phyloP scores from a whole-genome alignment of 2,329 filamentous ascomycete genomes.

The Huntiella savannae region DNA sequence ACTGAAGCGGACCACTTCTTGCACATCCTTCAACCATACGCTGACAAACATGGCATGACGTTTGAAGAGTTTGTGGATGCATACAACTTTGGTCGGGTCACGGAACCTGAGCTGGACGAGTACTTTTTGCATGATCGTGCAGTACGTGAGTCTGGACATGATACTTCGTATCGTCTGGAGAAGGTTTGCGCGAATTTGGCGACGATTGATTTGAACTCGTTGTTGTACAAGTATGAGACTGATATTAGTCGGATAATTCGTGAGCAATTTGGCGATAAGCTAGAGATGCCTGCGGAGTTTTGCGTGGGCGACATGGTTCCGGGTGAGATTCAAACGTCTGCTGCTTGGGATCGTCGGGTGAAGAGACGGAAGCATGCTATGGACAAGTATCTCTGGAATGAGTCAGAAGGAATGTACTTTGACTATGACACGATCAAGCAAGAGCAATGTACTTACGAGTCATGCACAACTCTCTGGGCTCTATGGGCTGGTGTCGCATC shows the following conservation, averaged over 20 bases:
- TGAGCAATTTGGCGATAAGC: conserved; percentile 61
- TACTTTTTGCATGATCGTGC: conserved; percentile 95
- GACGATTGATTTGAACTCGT: conserved; percentile 84
- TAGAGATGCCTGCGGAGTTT: conserved; percentile 70
- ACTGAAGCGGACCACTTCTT: conserved; percentile 76
- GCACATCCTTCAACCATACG: conserved; percentile 65
- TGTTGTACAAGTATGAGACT: conserved; percentile 91
- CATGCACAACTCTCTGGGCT: conserved; percentile 87
- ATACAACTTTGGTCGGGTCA: conserved; percentile 62
- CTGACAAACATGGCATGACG: conserved; percentile 62
- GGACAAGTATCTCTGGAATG: conserved; percentile 88
- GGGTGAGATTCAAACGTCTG: conserved; percentile 60
- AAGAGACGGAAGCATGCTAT: conserved; percentile 68
- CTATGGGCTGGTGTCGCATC: conserved; percentile 86
- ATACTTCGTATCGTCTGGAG: conserved; percentile 87
- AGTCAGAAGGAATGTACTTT: conserved; percentile 87
- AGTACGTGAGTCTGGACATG: conserved; percentile 88
- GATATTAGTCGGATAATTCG: conserved; percentile 82
- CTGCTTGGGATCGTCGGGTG: conserved; percentile 76
- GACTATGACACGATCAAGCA: conserved; percentile 82
- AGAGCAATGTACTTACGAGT: conserved; percentile 69
- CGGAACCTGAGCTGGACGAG: conserved; percentile 75
- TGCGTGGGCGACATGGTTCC: conserved; percentile 44
- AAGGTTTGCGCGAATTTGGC: conserved; percentile 72
- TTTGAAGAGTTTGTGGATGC: conserved; percentile 73